phyloP scores from a whole-genome alignment of 1,284 basidiomycete genomes.

The Agroathelia rolfsii region DNA sequence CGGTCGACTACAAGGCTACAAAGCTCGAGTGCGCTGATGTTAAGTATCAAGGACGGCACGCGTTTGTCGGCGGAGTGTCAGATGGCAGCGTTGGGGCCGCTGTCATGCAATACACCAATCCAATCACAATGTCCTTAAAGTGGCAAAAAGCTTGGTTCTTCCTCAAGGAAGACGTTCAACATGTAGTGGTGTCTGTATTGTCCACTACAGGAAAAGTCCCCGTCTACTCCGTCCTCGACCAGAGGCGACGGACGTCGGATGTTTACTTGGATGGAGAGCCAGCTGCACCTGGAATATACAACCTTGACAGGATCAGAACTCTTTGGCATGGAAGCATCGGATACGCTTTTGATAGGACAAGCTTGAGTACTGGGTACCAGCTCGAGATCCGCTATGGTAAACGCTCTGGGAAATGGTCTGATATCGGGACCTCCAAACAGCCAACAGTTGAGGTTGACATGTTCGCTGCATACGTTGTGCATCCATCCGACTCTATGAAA shows the following conservation, averaged over 20 bases:
- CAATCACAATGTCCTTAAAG: constrained; percentile 38
- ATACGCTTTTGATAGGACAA: constrained; percentile 32
- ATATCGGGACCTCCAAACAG: constrained; percentile 49
- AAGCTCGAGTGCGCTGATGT: constrained; percentile 34
- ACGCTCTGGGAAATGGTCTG: constrained; percentile 50
- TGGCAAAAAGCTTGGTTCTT: constrained; percentile 71
- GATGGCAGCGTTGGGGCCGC: constrained; percentile 43
- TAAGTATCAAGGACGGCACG: constrained; percentile 32
- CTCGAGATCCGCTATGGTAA: constrained; percentile 17
- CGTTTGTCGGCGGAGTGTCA: constrained; percentile 56
- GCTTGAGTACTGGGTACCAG: not conserved
- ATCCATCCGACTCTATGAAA: constrained; percentile 20
- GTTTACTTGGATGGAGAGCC: constrained; percentile 34
- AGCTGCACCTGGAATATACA: constrained; percentile 24
- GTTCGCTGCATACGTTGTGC: constrained; percentile 52
- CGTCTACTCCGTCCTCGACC: constrained; percentile 57
- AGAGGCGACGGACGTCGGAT: constrained; percentile 34
- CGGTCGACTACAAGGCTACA: constrained; percentile 47
- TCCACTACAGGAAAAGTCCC: constrained; percentile 33
- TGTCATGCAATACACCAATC: constrained; percentile 57
- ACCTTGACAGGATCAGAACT: constrained; percentile 20
- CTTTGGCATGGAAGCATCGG: constrained; percentile 53
- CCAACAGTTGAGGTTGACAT: constrained; percentile 43
- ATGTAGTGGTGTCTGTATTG: constrained; percentile 48
- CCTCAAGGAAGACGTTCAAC: constrained; percentile 50